Evolutionary conservation across 2,329 filamentous ascomycete genomes (phyloP).

Genomic region (Fusarium torreyae): DNA sequence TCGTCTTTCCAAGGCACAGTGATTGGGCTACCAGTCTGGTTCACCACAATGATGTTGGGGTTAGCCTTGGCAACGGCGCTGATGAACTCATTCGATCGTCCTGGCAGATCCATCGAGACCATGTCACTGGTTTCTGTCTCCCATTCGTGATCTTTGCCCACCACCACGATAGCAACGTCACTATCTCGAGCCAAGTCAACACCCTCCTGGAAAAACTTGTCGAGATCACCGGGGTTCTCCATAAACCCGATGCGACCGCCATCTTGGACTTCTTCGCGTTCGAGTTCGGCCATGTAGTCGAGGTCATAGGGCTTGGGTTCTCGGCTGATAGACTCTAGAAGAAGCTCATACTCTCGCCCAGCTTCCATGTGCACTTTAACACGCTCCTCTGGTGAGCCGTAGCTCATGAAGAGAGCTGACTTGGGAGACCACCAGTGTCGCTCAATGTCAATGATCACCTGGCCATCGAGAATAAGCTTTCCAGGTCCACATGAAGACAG

Average conservation of each 20-base stretch:
- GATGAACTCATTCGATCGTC: conserved; percentile 25
- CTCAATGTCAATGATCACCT: conserved; percentile 29
- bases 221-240: conserved; percentile 31
- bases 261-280: conserved; percentile 36
- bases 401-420: conserved; percentile 37
- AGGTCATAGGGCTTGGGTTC: conserved; percentile 36
- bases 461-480: conserved; percentile 26
- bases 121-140: conserved; percentile 36
- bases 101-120: conserved; percentile 30
- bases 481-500: conserved; percentile 28
- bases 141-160: conserved; percentile 32
- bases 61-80: neutral
- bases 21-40: no score
- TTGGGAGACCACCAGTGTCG: conserved; percentile 40
- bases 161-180: no score
- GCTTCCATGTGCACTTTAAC: conserved; percentile 32
- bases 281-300: conserved; percentile 25
- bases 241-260: conserved; percentile 34
- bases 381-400: conserved; percentile 29
- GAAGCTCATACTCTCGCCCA: conserved; percentile 17
- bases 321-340: conserved; percentile 29
- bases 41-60: no score
- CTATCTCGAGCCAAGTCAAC: conserved; percentile 16
- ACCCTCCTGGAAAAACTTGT: conserved; percentile 19
- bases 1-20: no score